Evolutionary conservation across 345 rosid species (phyloP), one percentile per base, ranked within the genome.

Genomic region (Lepidium didymum): DNA sequence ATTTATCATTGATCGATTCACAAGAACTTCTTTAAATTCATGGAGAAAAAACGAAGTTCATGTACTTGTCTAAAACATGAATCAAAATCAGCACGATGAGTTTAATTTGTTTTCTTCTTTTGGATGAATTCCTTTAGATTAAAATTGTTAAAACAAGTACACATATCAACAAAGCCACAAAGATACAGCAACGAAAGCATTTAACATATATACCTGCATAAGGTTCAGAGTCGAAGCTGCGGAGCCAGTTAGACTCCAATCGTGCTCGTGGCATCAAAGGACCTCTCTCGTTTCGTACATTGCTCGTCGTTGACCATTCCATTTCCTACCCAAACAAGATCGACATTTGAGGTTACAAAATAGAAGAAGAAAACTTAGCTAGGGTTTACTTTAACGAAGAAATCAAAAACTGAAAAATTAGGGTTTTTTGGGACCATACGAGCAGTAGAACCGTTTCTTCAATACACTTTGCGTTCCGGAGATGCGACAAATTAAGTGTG

Each of bases 171-270:
- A 50, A 23, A 25, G 14, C 34, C 10, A 25, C 15, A 25, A 50
- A 50, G 10, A 25, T 50, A 25, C 29, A 27, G 10, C 7, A 31
- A 51, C 36, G 6, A 51, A 45, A 29, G 18, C 56, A 27, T 7
- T 16, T 51, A 27, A 12, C 6, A 68, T 10, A 10, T 16, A 16
- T 55, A 55, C 93, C 89, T 78, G 84, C 77, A 73, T 52, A 79
- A 45, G 75, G 85, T 59, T 79, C 85, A 69, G 55, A 75, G 80
- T 60, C 74, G 68, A 72, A 81, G 87, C 72, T 76, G 70, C 79
- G 80, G 67, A 84, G 81, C 64, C 80, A 78, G 82, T 81, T 79
- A 70, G 37, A 59, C 25, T 59, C 36, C n/a, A 14, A 9, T 46
- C 4, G 16, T 50, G 56, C 36, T 11, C 21, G 57, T 25, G 23